phyloP scores from a whole-genome alignment of 352 stramenopile species.

The Thraustochytrium sp. region DNA sequence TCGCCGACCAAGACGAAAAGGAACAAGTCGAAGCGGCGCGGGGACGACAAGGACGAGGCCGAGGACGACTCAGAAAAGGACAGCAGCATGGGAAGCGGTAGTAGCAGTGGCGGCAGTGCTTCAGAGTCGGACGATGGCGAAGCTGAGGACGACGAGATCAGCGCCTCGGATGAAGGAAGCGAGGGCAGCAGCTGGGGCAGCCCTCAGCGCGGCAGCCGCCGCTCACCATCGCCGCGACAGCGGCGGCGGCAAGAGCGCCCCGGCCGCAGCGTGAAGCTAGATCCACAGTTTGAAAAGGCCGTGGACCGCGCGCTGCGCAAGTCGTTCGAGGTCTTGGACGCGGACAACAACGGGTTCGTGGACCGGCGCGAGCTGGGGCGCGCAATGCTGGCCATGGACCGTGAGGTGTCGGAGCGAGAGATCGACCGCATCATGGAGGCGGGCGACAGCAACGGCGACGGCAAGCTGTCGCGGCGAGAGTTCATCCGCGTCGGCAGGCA shows the following conservation, averaged over 20 bases:
- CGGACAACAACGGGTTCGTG: background rate
- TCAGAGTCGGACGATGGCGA: background rate
- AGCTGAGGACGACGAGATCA: background rate
- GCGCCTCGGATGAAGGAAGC: too few species aligned
- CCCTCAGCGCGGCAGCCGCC: background rate
- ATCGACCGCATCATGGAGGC: background rate
- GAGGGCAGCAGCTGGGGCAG: background rate
- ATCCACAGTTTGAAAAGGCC: background rate
- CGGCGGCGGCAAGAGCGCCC: background rate
- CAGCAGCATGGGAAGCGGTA: too few species aligned
- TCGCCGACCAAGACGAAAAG: background rate
- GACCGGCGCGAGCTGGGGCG: background rate
- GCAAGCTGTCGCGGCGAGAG: background rate
- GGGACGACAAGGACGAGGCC: background rate
- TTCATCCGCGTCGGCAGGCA: background rate
- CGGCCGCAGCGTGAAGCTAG: background rate
- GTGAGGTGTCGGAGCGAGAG: background rate
- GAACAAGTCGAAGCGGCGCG: background rate
- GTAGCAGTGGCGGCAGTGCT: background rate
- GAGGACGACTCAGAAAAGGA: background rate
- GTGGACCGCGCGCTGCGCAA: background rate
- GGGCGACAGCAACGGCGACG: background rate
- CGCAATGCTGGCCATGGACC: background rate
- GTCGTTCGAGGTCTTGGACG: constrained; percentile 13
- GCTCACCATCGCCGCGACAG: background rate